Evolutionary conservation across 345 rosid genomes (phyloP), one percentile per base, ranked within the genome.

Genomic region (Brassica carinata): DNA sequence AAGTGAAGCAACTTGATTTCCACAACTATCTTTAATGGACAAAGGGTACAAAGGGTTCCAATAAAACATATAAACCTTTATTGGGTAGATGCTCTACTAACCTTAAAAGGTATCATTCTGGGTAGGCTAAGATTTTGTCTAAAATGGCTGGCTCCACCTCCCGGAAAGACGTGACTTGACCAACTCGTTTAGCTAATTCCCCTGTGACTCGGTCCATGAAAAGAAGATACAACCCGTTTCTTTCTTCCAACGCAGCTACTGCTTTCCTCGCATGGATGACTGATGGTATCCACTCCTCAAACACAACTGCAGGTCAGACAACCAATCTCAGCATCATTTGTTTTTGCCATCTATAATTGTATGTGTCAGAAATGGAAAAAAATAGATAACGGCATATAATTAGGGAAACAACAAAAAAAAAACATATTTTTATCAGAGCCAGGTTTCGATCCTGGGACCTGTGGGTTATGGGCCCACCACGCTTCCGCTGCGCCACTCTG

Each of bases 391-490:
- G 8, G 65, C 65, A 26, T 10, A 10, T 61, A 61, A 61, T 18
- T 10, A 0, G 15, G 17, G 18, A 5, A 61, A 3, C 1, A 26
- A 26, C 33, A 10, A 10, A 26, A 61, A 59, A 5, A 8, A 58
- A 26, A 23, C 23, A 59, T 2, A 4, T 9, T 26, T 8, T 13
- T 81, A 81, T 77, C 79, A 87, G 85, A 87, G 87, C 87, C 91
- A 87, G 87, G 90, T 91, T 91, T 89, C 91, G 88, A 89, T 91
- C 93, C 89, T 87, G 88, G 89, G 88, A 88, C 89, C 89, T 89
- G 88, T 91, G 90, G 91, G 92, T 87, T 90, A 90, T 88, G 89
- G 92, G 91, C 89, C 92, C 91, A 88, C 89, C 89, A 87, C 86
- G 86, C 86, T 88, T 89, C 90, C 88, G 89, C 89, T 87, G 89